A percentile compares a stretch with the other conserved stretches of the same genome.
Conservation (phyloP, 768 basidiomycete species). For the Auricularia sp. region DNA sequence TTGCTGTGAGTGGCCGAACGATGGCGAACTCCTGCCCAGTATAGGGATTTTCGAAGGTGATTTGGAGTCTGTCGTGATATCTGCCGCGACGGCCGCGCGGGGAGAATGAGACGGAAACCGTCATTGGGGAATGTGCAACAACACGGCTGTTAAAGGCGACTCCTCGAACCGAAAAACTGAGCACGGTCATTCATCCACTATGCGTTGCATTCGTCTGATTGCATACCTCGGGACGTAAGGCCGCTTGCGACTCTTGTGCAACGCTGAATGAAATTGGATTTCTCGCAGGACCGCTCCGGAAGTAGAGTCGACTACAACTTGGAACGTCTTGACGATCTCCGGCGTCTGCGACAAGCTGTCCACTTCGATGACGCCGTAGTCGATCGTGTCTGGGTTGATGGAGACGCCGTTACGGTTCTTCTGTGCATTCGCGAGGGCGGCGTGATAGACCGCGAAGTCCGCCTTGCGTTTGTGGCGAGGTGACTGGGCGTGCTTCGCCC, state of each 20-base stretch:
- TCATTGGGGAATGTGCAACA: too few relatives aligned
- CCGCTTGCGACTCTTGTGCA: not conserved
- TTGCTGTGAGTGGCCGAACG: conserved; percentile 33
- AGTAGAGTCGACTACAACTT: not conserved
- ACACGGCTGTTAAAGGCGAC: too few relatives aligned
- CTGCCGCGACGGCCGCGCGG: conserved; percentile 20
- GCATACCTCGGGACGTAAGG: not conserved
- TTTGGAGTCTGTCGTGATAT: conserved; percentile 38
- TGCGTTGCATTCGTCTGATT: too few relatives aligned
- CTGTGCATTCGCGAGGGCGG: conserved; percentile 41
- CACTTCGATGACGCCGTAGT: conserved; percentile 45
- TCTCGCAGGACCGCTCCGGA: rapidly evolving
- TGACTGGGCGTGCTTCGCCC: not conserved
- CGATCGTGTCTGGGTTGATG: conserved; percentile 30
- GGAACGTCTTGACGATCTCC: not conserved
- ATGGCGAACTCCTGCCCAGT: conserved; percentile 34
- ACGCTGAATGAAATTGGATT: not conserved
- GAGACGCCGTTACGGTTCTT: conserved; percentile 44
- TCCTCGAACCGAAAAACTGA: too few relatives aligned
- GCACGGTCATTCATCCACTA: not conserved
- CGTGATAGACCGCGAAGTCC: conserved; percentile 29
- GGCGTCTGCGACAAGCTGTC: conserved; percentile 13
- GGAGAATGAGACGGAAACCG: not conserved
- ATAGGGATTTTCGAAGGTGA: conserved; percentile 32
- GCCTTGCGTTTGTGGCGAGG: conserved; percentile 29